These are phyloP conservation scores for Colletotrichum destructivum DNA, from an alignment of 2,329 filamentous ascomycete species.

Conservation along the genomic window DNA sequence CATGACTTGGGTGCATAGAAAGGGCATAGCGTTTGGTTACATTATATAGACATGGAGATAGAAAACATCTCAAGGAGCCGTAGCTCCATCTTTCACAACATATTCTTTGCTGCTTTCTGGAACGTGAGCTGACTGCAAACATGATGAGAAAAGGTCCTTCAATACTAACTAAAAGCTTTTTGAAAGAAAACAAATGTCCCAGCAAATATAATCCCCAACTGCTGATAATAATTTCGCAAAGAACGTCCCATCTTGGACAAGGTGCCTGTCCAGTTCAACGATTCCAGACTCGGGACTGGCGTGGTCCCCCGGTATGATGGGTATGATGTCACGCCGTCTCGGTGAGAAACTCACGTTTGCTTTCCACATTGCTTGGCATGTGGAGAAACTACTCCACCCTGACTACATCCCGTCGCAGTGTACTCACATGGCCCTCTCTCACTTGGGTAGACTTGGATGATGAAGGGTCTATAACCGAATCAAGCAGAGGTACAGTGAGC, in stretches of 20 bases:
- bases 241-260: not conserved
- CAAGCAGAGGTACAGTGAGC: not conserved
- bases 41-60: slow-evolving; percentile 36
- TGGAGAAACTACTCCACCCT: slow-evolving; percentile 3
- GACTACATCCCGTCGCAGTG: not conserved
- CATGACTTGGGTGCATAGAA: slow-evolving; percentile 34
- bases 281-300: too few species aligned
- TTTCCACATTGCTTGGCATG: not conserved
- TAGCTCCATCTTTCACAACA: slow-evolving; percentile 3
- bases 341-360: slow-evolving; percentile 1
- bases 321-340: slow-evolving; percentile 27
- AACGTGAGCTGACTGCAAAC: not conserved
- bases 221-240: too few species aligned
- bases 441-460: not conserved
- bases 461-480: too few species aligned
- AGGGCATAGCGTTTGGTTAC: slow-evolving; percentile 38
- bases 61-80: slow-evolving; percentile 17
- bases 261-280: not conserved
- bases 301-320: slow-evolving; percentile 15
- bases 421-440: not conserved
- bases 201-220: too few species aligned
- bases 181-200: too few species aligned
- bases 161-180: too few species aligned
- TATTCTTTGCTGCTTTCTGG: not conserved
- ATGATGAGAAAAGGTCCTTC: too few species aligned